Evolutionary conservation across 2,329 filamentous ascomycete genomes (phyloP).

Genomic region (Waltergamsia citrina): DNA sequence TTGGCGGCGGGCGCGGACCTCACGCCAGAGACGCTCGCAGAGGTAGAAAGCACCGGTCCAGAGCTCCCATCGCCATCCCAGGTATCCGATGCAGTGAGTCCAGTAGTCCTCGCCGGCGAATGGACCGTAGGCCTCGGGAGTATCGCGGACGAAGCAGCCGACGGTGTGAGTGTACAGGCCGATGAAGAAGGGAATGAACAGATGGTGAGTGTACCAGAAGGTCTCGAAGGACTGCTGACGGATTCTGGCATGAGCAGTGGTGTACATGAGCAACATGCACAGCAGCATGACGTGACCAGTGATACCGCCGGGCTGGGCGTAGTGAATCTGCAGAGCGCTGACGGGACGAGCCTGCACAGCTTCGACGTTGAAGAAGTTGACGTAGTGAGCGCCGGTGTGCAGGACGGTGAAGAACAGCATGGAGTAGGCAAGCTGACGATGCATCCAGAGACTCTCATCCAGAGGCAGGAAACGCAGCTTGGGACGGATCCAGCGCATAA

Average conservation of each 20-base stretch:
- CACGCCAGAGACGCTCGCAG: constrained; percentile 79
- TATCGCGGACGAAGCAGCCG: constrained; percentile 92
- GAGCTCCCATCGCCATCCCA: constrained; percentile 96
- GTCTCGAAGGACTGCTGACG: constrained; percentile 96
- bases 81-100: constrained; percentile 87
- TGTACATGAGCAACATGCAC: constrained; percentile 99
- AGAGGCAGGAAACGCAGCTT: constrained; percentile 82
- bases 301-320: constrained; percentile 77
- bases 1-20: constrained; percentile 71
- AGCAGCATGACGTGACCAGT: constrained; percentile 96
- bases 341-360: constrained; percentile 70
- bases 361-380: constrained; percentile 98
- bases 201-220: constrained; percentile 98
- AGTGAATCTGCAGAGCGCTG: constrained; percentile 84
- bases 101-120: constrained; percentile 79
- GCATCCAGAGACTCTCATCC: constrained; percentile 97
- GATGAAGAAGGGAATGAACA: constrained; percentile 94
- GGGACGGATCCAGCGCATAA: constrained; percentile 76
- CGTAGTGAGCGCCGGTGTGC: constrained; percentile 78
- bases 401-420: constrained; percentile 73
- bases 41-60: constrained; percentile 80
- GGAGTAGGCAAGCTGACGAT: constrained; percentile 86
- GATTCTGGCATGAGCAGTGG: constrained; percentile 85
- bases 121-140: constrained; percentile 61
- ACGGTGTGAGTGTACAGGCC: constrained; percentile 93